phyloP scores from a whole-genome alignment of 2,329 filamentous ascomycete genomes.

The Corinectria fuckeliana region DNA sequence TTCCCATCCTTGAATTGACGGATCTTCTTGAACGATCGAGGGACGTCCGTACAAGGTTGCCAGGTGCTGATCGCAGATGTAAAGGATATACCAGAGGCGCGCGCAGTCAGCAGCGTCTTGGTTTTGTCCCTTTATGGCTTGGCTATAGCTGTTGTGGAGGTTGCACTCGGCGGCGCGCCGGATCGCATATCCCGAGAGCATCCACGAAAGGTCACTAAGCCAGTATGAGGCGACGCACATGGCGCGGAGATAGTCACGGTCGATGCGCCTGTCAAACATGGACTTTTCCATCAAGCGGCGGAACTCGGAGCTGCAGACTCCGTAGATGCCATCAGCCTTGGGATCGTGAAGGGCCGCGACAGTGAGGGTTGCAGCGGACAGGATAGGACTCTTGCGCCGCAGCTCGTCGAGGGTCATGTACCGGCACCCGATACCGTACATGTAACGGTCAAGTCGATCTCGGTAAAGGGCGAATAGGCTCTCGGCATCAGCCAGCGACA shows the following conservation, averaged over 20 bases:
- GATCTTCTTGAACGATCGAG: slow-evolving; percentile 64
- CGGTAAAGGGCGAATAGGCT: slow-evolving; percentile 58
- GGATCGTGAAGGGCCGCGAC: slow-evolving; percentile 66
- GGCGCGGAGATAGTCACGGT: slow-evolving; percentile 62
- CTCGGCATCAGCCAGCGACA: slow-evolving; percentile 56
- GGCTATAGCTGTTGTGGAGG: slow-evolving; percentile 50
- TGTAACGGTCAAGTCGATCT: slow-evolving; percentile 57
- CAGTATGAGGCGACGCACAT: slow-evolving; percentile 69
- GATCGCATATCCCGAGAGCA: slow-evolving; percentile 62
- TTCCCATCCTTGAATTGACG: slow-evolving; percentile 63
- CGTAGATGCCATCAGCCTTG: slow-evolving; percentile 58
- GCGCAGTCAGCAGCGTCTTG: slow-evolving; percentile 59
- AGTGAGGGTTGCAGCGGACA: slow-evolving; percentile 63
- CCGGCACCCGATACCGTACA: slow-evolving; percentile 60
- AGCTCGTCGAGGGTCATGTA: slow-evolving; percentile 58
- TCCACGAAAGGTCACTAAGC: slow-evolving; percentile 69
- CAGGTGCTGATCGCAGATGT: slow-evolving; percentile 67
- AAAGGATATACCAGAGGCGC: slow-evolving; percentile 66
- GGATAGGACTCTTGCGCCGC: slow-evolving; percentile 60
- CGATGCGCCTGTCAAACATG: slow-evolving; percentile 47
- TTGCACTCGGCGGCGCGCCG: slow-evolving; percentile 57
- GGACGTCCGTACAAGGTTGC: slow-evolving; percentile 67
- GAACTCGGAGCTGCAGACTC: slow-evolving; percentile 62
- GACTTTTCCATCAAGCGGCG: slow-evolving; percentile 59
- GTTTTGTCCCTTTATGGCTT: slow-evolving; percentile 46